Conservation (phyloP, 306 rosid genomes). For the Ceratonia siliqua region DNA sequence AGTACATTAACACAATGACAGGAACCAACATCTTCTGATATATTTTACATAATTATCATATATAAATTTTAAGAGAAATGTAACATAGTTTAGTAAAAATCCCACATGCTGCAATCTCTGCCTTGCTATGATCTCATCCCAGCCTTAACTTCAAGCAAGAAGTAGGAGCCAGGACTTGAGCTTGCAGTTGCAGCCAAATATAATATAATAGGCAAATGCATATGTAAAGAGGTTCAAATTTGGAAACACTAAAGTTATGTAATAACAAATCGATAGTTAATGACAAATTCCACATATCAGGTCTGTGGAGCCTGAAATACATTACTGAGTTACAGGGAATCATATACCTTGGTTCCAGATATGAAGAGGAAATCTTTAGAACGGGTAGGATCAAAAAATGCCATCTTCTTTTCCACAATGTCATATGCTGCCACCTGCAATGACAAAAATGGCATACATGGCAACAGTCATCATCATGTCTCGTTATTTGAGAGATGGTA, state of each 20-base stretch:
- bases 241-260: background rate
- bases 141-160: background rate
- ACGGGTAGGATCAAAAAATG: constrained; percentile 88
- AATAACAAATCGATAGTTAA: background rate
- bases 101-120: background rate
- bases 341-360: constrained; percentile 92
- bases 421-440: constrained; percentile 97
- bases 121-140: background rate
- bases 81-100: background rate
- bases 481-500: background rate
- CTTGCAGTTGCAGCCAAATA: background rate
- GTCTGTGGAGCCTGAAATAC: constrained; percentile 3
- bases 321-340: background rate
- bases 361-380: constrained; percentile 90
- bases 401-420: constrained; percentile 77
- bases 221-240: background rate
- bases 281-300: background rate
- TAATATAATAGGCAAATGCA: background rate
- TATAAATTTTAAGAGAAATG: background rate
- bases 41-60: background rate
- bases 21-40: background rate
- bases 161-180: constrained; percentile 8
- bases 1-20: background rate
- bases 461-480: background rate
- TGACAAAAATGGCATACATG: constrained; percentile 25